Percentiles rank a stretch among this genome's conserved stretches.
phyloP scores from a whole-genome alignment of 176 grass and related monocot genomes.

The Calamus simplicifolius region DNA sequence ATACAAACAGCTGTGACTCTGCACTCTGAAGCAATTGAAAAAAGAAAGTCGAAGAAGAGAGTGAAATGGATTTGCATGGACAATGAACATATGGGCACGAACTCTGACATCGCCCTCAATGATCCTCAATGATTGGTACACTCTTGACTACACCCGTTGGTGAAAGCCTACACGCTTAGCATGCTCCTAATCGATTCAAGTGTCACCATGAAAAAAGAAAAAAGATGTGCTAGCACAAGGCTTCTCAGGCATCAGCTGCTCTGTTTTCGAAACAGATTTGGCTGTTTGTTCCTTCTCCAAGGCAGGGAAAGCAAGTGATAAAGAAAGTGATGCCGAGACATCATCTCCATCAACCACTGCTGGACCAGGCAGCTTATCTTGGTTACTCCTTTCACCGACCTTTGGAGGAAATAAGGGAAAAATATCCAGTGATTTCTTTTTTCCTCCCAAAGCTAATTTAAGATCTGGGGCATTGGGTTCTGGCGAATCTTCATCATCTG shows the following conservation, averaged over 20 bases:
- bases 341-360: slow-evolving; percentile 19
- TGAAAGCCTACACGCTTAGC: too few species aligned
- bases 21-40: too few species aligned
- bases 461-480: slow-evolving; percentile 33
- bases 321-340: slow-evolving; percentile 25
- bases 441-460: slow-evolving; percentile 34
- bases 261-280: slow-evolving; percentile 12
- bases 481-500: slow-evolving; percentile 36
- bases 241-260: slow-evolving; percentile 8
- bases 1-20: too few species aligned
- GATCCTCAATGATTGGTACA: too few species aligned
- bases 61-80: too few species aligned
- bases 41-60: too few species aligned
- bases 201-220: too few species aligned
- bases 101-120: too few species aligned
- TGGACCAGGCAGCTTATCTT: slow-evolving; percentile 18
- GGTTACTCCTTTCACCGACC: slow-evolving; percentile 28
- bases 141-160: too few species aligned
- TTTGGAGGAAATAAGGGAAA: slow-evolving; percentile 24
- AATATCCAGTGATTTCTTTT: slow-evolving; percentile 15
- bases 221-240: too few species aligned
- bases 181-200: too few species aligned
- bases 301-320: slow-evolving; percentile 41
- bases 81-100: too few species aligned
- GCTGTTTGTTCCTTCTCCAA: slow-evolving; percentile 19